phyloP scores from a whole-genome alignment of 352 stramenopile species.

The Albugo candida region DNA sequence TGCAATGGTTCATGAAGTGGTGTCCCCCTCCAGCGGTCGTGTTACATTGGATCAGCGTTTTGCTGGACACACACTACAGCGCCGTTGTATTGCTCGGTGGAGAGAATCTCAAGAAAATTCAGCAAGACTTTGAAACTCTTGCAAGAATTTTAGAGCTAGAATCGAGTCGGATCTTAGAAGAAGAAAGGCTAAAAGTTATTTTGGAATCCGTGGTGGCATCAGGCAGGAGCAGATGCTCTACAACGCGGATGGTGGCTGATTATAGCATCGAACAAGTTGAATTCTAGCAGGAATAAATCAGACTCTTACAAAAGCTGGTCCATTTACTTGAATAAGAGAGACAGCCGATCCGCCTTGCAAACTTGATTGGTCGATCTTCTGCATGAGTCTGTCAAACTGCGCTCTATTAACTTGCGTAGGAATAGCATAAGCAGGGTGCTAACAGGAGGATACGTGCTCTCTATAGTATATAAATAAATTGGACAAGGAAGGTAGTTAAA shows the following conservation, averaged over 20 bases:
- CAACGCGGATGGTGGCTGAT: conserved; percentile 37
- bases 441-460: too few relatives aligned
- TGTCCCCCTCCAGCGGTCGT: conserved; percentile 13
- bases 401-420: too few relatives aligned
- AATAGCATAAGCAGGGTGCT: too few relatives aligned
- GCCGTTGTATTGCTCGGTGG: conserved; percentile 38
- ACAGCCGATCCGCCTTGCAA: too few relatives aligned
- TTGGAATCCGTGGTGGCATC: conserved; percentile 7
- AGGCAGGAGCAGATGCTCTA: conserved; percentile 10
- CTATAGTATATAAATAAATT: too few relatives aligned
- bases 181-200: conserved; percentile 48
- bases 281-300: background rate
- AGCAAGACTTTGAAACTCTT: conserved; percentile 10
- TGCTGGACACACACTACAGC: conserved; percentile 55
- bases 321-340: too few relatives aligned
- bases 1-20: background rate
- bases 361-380: too few relatives aligned
- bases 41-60: conserved; percentile 44
- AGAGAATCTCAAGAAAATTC: conserved; percentile 11
- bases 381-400: too few relatives aligned
- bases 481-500: too few relatives aligned
- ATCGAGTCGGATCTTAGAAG: conserved; percentile 28
- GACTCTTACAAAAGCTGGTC: too few relatives aligned
- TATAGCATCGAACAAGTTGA: conserved; percentile 60
- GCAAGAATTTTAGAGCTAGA: conserved; percentile 35